Evolutionary conservation across 2,329 filamentous ascomycete genomes (phyloP).

Genomic region (Dactylonectria estremocensis): DNA sequence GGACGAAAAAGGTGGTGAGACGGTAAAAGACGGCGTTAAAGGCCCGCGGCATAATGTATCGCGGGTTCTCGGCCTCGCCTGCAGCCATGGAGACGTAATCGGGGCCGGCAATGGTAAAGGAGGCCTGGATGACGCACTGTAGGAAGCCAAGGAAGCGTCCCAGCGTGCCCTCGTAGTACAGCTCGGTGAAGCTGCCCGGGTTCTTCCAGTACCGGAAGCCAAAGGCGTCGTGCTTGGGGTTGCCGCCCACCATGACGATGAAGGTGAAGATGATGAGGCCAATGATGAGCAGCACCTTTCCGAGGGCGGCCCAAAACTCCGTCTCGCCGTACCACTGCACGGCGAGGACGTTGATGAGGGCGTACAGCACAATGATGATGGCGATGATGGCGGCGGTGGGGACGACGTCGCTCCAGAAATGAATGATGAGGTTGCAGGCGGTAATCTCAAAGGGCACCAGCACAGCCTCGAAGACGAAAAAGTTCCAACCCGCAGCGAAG

Average conservation of each 20-base stretch:
- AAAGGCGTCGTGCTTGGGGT: constrained; percentile 79
- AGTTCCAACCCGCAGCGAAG: constrained; percentile 82
- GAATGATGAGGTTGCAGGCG: constrained; percentile 74
- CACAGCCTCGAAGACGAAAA: constrained; percentile 79
- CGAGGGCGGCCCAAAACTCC: constrained; percentile 82
- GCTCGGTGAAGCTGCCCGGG: constrained; percentile 79
- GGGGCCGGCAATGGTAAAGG: constrained; percentile 77
- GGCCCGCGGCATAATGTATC: constrained; percentile 78
- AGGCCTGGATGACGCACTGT: constrained; percentile 80
- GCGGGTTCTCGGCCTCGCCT: constrained; percentile 80
- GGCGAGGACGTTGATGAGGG: constrained; percentile 77
- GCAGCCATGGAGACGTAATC: constrained; percentile 80
- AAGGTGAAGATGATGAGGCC: constrained; percentile 84
- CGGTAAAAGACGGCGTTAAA: constrained; percentile 87
- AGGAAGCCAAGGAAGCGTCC: constrained; percentile 85
- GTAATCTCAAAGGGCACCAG: constrained; percentile 79
- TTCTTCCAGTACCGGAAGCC: constrained; percentile 79
- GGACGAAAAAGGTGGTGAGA: constrained; percentile 81
- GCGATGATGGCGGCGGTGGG: constrained; percentile 74
- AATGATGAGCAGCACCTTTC: constrained; percentile 80
- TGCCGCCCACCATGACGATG: constrained; percentile 86
- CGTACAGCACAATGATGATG: constrained; percentile 63
- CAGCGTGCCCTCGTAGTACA: constrained; percentile 74
- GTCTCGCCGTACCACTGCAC: constrained; percentile 83
- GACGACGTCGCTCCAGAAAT: constrained; percentile 74